Conservation (phyloP, 805 yeast species). For the Sungouiella thailandica region DNA sequence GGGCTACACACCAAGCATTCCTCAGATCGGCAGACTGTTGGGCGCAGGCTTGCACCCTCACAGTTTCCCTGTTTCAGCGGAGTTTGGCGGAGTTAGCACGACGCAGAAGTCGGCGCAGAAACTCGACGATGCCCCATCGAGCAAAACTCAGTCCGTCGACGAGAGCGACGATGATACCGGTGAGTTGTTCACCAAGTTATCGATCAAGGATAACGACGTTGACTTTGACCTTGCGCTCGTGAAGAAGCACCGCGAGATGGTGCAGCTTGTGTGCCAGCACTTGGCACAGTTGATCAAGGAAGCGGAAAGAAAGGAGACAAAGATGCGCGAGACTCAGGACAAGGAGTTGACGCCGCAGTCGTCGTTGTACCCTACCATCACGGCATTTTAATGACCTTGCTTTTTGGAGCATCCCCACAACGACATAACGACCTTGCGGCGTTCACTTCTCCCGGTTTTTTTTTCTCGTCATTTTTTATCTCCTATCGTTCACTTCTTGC, state of each 20-base stretch:
- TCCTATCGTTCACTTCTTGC: neutral
- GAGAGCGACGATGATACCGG: slow-evolving; percentile 6
- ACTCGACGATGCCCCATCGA: slow-evolving; percentile 8
- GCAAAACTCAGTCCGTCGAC: slow-evolving; percentile 8
- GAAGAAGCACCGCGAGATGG: slow-evolving; percentile 32
- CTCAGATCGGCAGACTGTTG: slow-evolving; percentile 25
- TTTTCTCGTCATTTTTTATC: no score
- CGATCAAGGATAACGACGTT: slow-evolving; percentile 12
- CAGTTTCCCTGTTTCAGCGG: slow-evolving; percentile 21
- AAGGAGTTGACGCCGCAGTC: neutral
- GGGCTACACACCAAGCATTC: slow-evolving; percentile 19
- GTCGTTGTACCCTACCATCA: slow-evolving; percentile 34
- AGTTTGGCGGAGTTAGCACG: slow-evolving; percentile 34
- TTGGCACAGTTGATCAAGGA: slow-evolving; percentile 18
- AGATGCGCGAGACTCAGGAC: neutral
- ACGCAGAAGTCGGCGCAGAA: slow-evolving; percentile 30
- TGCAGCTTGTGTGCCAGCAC: slow-evolving; percentile 28
- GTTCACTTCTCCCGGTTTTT: no score
- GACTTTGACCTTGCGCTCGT: slow-evolving; percentile 23
- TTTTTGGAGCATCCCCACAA: neutral
- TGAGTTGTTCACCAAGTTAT: slow-evolving; percentile 11
- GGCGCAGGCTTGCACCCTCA: slow-evolving; percentile 11
- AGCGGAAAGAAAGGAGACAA: slow-evolving; percentile 10
- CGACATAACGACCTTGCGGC: neutral
- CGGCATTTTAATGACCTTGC: slow-evolving; percentile 27